These are phyloP conservation scores for Leccinellum rugosiceps DNA, from an alignment of 768 basidiomycete genomes.

Conservation along the genomic window DNA sequence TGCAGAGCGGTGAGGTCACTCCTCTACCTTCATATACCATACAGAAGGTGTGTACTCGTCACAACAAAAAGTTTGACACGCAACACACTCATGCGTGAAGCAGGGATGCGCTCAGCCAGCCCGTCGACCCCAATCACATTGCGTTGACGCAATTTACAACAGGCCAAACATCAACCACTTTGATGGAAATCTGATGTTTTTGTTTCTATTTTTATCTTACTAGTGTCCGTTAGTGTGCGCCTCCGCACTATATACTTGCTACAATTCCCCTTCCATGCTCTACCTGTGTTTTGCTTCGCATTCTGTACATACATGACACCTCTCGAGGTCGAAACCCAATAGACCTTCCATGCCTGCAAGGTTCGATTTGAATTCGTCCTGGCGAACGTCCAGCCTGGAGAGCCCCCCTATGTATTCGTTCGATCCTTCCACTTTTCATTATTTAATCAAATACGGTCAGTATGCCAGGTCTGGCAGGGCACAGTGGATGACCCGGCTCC, in stretches of 20 bases:
- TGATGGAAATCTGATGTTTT: neutral
- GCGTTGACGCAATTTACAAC: constrained; percentile 1
- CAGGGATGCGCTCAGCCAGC: neutral
- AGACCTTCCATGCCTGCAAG: neutral
- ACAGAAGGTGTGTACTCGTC: neutral
- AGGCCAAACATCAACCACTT: neutral
- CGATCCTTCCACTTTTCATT: too few species aligned
- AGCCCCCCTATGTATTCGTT: too few species aligned
- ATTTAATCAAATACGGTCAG: neutral
- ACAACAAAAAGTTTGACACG: neutral
- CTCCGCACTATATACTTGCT: too few species aligned
- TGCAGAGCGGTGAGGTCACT: constrained; percentile 16
- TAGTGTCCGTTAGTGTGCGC: neutral
- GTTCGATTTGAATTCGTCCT: neutral
- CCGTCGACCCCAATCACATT: neutral
- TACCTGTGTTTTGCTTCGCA: too few species aligned
- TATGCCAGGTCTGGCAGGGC: too few species aligned
- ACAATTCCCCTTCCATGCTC: neutral
- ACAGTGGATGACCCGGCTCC: too few species aligned
- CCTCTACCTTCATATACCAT: neutral
- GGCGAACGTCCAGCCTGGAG: too few species aligned
- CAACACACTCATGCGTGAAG: neutral
- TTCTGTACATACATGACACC: neutral
- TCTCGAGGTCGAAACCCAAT: neutral
- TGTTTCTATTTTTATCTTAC: neutral